Evolutionary conservation across 2,329 filamentous ascomycete genomes (phyloP).

Genomic region (Scytalidium lignicola): DNA sequence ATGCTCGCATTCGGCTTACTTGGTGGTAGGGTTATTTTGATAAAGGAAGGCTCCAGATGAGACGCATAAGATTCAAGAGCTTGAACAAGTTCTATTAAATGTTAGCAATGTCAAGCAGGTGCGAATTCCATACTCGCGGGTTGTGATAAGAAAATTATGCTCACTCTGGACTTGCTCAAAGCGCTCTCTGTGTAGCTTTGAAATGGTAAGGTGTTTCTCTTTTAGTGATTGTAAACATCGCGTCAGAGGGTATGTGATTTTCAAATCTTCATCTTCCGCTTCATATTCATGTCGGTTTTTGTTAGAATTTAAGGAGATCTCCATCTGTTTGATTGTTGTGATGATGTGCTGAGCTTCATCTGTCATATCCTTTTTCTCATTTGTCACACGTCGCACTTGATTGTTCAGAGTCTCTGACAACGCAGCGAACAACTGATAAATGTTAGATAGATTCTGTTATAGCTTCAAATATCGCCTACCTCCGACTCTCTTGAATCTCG

Average conservation of each 20-base stretch:
- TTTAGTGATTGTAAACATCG: slow-evolving; percentile 75
- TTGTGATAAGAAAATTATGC: slow-evolving; percentile 31
- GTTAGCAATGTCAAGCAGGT: slow-evolving; percentile 10
- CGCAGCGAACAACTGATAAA: slow-evolving; percentile 73
- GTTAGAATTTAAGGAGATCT: slow-evolving; percentile 76
- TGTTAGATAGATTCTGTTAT: slow-evolving; percentile 20
- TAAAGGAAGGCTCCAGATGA: slow-evolving; percentile 85
- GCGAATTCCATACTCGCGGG: neutral
- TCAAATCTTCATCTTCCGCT: slow-evolving; percentile 61
- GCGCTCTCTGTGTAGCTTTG: slow-evolving; percentile 80
- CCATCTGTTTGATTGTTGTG: slow-evolving; percentile 87
- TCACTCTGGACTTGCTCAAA: slow-evolving; percentile 93
- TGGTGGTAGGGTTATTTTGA: slow-evolving; percentile 80
- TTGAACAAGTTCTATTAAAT: slow-evolving; percentile 73
- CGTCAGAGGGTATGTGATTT: slow-evolving; percentile 77
- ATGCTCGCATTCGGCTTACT: slow-evolving; percentile 71
- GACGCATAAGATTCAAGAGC: slow-evolving; percentile 95
- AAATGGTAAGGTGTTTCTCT: slow-evolving; percentile 78
- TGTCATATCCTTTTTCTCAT: slow-evolving; percentile 85
- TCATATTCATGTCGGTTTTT: slow-evolving; percentile 60
- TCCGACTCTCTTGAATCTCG: slow-evolving; percentile 85
- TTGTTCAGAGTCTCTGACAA: slow-evolving; percentile 88
- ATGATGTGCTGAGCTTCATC: slow-evolving; percentile 85
- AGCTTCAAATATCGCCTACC: slow-evolving; percentile 46
- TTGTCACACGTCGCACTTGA: slow-evolving; percentile 77